Evolutionary conservation across 176 grass and related monocot genomes (phyloP), one percentile per base, ranked within the genome.

Genomic region (Eleusine indica): DNA sequence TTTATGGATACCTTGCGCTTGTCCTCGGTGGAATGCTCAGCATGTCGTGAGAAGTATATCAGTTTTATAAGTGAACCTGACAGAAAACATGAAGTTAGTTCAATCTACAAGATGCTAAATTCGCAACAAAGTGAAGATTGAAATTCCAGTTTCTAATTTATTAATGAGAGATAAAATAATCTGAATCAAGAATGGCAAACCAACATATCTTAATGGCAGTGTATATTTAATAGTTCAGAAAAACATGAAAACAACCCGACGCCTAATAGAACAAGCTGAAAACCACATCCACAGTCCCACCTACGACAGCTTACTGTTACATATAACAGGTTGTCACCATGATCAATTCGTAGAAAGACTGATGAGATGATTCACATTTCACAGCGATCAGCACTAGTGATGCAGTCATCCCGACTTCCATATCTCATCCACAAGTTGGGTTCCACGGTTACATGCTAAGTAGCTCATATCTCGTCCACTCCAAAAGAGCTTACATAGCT

Each of bases 61-160:
- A 98, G 19, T 83, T 98, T 98, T 89, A 98, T 98, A 80, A 98
- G 89, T 60, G 96, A 98, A 35, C 96, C 96, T 98, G 76, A 48
- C 69, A 22, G 21, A 75, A 84, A 84, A 73, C 22, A 51, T 73
- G n/a, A 3, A 78, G 18, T 57, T 17, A 58, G 30, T 73, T 86
- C 8, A 83, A 46, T 60, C 29, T 32, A 39, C 14, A 41, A 22
- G 38, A 67, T 81, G 14, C 16, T 17, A 47, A 68, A 51, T 51
- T 62, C 5, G 75, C 19, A 82, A 29, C 11, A 25, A 70, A 17
- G 63, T 64, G 49, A 29, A 69, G 21, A 38, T 6, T 64, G 74
- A 21, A 9, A 16, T 9, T 70, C 52, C 3, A 9, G 60, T 30
- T 90, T 22, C 32, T 62, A 69, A 68, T 19, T 74, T 41, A 18